These are phyloP conservation scores for Yarrowia sp. DNA, from an alignment of 805 yeast species.

Conservation along the genomic window DNA sequence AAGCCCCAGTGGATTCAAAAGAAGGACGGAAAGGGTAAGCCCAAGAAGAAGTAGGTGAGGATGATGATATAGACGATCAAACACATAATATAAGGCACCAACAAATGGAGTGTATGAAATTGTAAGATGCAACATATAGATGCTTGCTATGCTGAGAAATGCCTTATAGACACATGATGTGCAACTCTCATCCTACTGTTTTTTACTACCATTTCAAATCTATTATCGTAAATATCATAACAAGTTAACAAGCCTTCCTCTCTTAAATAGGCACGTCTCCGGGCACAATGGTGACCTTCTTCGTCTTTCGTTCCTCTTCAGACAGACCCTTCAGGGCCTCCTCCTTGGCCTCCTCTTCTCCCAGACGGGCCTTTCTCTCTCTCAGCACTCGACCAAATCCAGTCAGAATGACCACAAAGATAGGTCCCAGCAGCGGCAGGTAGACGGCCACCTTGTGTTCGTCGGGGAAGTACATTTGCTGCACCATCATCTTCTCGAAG, in stretches of 20 bases:
- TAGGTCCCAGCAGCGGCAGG: constrained; percentile 87
- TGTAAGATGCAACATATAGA: too few relatives aligned
- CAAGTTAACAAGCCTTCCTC: neutral
- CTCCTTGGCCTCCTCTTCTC: constrained; percentile 1
- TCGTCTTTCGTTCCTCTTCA: constrained; percentile 7
- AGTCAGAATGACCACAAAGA: constrained; percentile 62
- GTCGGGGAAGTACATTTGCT: constrained; percentile 92
- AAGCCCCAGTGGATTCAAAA: constrained; percentile 67
- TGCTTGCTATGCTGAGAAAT: too few relatives aligned
- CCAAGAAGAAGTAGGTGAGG: constrained; percentile 17
- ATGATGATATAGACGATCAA: too few relatives aligned
- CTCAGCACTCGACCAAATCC: constrained; percentile 47
- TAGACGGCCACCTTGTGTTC: constrained; percentile 96
- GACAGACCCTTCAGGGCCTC: constrained; percentile 11
- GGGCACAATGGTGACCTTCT: constrained; percentile 6
- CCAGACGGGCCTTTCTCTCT: constrained; percentile 42
- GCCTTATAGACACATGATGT: too few relatives aligned
- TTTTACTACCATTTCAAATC: neutral
- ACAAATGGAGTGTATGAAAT: too few relatives aligned
- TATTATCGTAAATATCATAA: neutral
- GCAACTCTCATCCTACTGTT: too few relatives aligned
- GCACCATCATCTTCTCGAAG: constrained; percentile 93
- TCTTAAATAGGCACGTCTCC: neutral
- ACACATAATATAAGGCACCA: too few relatives aligned
- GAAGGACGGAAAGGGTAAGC: constrained; percentile 31